These are phyloP conservation scores for Vigna nakashimae DNA, from an alignment of 306 rosid genomes.

Conservation along the genomic window DNA sequence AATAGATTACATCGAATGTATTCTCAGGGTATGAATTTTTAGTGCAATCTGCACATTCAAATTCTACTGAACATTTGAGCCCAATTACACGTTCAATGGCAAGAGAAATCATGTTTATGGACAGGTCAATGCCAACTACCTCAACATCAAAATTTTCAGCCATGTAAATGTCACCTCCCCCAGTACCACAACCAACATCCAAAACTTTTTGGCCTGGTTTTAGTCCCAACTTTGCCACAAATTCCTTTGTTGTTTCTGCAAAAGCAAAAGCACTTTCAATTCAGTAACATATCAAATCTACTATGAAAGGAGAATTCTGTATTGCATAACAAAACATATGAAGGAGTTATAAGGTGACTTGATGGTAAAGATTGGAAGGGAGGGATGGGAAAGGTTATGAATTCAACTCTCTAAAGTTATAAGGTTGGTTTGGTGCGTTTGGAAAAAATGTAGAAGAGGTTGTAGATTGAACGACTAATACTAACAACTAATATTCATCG, in stretches of 20 bases:
- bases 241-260: slow-evolving; percentile 85
- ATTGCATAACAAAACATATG: neutral
- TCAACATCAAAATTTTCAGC: slow-evolving; percentile 85
- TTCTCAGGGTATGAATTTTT: slow-evolving; percentile 68
- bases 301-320: neutral
- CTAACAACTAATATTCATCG: no score
- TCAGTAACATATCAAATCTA: slow-evolving; percentile 6
- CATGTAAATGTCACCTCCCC: slow-evolving; percentile 96
- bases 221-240: slow-evolving; percentile 74
- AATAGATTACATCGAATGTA: slow-evolving; percentile 85
- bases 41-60: slow-evolving; percentile 93
- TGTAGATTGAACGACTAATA: no score
- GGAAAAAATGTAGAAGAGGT: no score
- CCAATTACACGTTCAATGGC: slow-evolving; percentile 89
- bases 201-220: slow-evolving; percentile 77
- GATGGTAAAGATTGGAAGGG: no score
- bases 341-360: neutral
- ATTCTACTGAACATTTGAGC: slow-evolving; percentile 76
- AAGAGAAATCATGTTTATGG: slow-evolving; percentile 90
- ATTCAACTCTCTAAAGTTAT: no score
- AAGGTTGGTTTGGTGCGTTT: no score
- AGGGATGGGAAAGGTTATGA: no score
- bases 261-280: slow-evolving; percentile 18
- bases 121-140: slow-evolving; percentile 90
- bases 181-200: slow-evolving; percentile 95